These are phyloP conservation scores for Suillus plorans DNA, from an alignment of 768 basidiomycete genomes.

Conservation along the genomic window DNA sequence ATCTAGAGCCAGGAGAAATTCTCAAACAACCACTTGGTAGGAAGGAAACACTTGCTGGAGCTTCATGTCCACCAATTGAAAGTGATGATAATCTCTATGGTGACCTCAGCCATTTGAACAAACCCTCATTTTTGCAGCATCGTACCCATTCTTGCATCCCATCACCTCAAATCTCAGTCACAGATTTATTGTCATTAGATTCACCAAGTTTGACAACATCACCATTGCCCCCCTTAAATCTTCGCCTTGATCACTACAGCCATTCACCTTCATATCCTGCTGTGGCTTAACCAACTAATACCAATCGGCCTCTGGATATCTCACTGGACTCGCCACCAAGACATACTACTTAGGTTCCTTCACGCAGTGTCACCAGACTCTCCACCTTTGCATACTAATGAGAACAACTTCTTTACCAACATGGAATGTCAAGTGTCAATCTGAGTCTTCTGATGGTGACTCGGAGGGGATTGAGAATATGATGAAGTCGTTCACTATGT, in stretches of 20 bases:
- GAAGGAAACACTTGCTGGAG: background rate
- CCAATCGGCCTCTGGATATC: background rate
- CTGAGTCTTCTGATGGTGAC: background rate
- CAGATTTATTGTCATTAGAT: background rate
- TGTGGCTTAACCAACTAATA: background rate
- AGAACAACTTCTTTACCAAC: background rate
- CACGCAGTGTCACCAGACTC: no score
- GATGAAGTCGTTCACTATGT: background rate
- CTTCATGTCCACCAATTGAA: background rate
- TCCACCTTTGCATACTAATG: no score
- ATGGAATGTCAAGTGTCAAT: background rate
- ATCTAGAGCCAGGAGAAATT: background rate
- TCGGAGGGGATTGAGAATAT: background rate
- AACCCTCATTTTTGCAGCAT: background rate
- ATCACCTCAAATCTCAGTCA: background rate
- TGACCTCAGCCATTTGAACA: background rate
- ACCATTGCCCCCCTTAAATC: background rate
- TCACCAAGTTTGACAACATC: background rate
- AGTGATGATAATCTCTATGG: background rate
- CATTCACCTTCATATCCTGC: background rate
- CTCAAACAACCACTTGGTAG: background rate
- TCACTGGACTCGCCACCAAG: background rate
- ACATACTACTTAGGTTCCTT: no score
- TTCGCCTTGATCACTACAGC: background rate
- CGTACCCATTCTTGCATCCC: background rate